Conservation (phyloP, 768 basidiomycete species). For the Suillus americanus region DNA sequence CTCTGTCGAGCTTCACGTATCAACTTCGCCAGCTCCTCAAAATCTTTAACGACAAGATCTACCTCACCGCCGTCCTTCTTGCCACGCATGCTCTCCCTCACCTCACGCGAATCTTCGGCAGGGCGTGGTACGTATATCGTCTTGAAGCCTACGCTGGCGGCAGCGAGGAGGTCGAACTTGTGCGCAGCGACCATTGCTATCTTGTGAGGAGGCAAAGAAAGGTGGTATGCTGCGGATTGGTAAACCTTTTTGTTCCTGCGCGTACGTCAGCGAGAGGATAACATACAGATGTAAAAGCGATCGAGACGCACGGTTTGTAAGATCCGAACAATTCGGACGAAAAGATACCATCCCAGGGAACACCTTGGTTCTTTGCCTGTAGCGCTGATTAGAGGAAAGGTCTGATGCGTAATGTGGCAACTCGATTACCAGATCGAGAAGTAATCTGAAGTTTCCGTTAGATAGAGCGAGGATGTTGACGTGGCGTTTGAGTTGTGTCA, state of each 20-base stretch:
- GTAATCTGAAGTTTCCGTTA: slow-evolving; percentile 61
- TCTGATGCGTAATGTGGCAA: neutral
- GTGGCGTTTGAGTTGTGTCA: slow-evolving; percentile 51
- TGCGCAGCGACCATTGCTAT: slow-evolving; percentile 70
- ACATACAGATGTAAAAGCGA: neutral
- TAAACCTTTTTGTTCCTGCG: slow-evolving; percentile 48
- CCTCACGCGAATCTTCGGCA: slow-evolving; percentile 39
- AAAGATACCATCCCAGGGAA: slow-evolving; percentile 67
- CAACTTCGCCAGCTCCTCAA: slow-evolving; percentile 46
- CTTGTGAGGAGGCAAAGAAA: slow-evolving; percentile 42
- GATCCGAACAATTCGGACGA: slow-evolving; percentile 59
- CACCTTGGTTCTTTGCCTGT: slow-evolving; percentile 58
- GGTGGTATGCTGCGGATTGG: slow-evolving; percentile 45
- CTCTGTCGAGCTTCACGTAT: slow-evolving; percentile 15
- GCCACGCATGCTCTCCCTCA: slow-evolving; percentile 33
- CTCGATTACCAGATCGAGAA: slow-evolving; percentile 55
- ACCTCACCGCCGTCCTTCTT: slow-evolving; percentile 59
- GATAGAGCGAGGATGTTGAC: slow-evolving; percentile 54
- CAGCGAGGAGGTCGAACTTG: slow-evolving; percentile 53
- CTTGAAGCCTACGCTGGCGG: slow-evolving; percentile 50
- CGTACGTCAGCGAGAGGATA: neutral
- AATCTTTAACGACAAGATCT: slow-evolving; percentile 53
- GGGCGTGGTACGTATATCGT: slow-evolving; percentile 59
- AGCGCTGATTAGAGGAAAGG: neutral
- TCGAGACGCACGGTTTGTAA: slow-evolving; percentile 61